phyloP scores from a whole-genome alignment of 805 yeast species.

The Candida peoriensis region DNA sequence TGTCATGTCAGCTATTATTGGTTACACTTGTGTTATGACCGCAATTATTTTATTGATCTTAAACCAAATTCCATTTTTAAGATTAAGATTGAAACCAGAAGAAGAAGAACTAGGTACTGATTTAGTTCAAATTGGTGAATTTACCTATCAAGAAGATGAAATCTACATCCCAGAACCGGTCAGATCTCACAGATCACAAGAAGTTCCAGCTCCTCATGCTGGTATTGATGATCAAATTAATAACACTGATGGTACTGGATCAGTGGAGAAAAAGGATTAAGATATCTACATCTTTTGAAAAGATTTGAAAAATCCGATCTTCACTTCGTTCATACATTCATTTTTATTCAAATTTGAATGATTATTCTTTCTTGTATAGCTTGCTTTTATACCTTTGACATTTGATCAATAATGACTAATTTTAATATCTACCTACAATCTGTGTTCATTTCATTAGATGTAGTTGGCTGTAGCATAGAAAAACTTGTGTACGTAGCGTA shows the following conservation, averaged over 20 bases:
- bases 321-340: no score
- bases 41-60: constrained; percentile 57
- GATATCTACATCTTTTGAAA: no score
- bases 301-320: no score
- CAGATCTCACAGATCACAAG: constrained; percentile 45
- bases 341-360: no score
- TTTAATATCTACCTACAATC: neutral
- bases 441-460: no score
- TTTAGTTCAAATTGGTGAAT: constrained; percentile 86
- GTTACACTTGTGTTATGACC: constrained; percentile 75
- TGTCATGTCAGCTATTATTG: constrained; percentile 61
- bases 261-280: constrained; percentile 7
- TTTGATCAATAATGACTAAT: neutral
- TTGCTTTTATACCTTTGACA: no score
- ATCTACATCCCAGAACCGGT: constrained; percentile 74
- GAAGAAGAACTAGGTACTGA: constrained; percentile 89
- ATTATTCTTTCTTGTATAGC: no score
- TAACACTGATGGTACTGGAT: constrained; percentile 20
- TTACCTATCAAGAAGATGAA: constrained; percentile 62
- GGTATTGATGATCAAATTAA: constrained; percentile 32
- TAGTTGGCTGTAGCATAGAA: no score
- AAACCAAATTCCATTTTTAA: constrained; percentile 76
- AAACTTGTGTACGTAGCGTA: no score
- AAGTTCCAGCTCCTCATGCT: constrained; percentile 23
- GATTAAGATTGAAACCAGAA: constrained; percentile 77